Base-by-base conservation (phyloP, 2,329 filamentous ascomycete species). In the Nectriaceae sp. region DNA sequence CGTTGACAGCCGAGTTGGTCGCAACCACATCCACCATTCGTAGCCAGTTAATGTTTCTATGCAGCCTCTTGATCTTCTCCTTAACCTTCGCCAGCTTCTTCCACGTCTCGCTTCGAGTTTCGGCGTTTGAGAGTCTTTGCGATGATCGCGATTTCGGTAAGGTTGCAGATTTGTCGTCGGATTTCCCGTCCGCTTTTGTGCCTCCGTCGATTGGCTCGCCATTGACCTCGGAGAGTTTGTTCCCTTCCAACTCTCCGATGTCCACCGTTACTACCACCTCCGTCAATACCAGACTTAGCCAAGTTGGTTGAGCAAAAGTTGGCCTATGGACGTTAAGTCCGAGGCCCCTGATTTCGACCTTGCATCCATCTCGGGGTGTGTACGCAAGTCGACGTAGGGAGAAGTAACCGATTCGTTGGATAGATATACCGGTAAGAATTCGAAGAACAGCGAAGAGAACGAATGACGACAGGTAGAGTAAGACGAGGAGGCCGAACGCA, bases 251-350 rank as follows among this genome's bases (percentile, higher is more conserved):
- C 40, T 83, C 80, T 51, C 82, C 80, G 39, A 91, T 75, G 65
- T 99, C 90, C 37, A 97, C 69, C 0, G 90, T 95, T 42, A 99
- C 79, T 42, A 85, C 88, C 42, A 97, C 76, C 65, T 97, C 94
- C 62, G 84, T 89, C 50, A 99, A 73, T 8, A 94, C 89, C 42
- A 99, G 78, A 67, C 92, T 97, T 61, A 96, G 76, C 91, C 93
- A 97, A 54, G 95, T 97, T 38, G 94, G 94, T 68, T 97, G 91
- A 40, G 93, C 90, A 71, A 99, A 97, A 5, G 94, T 97, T 11
- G 94, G 94, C 4, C 92, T 85, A 71, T 99, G 94, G 54, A 97
- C 72, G 48, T 89, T 88, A 61, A 99, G 78, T 38, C 94, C 91
- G 44, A 99, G 78, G 42, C 92, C 90, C 42, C 94, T 85, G 47